phyloP scores from a whole-genome alignment of 2,329 filamentous ascomycete species.

The Fusarium coicis region DNA sequence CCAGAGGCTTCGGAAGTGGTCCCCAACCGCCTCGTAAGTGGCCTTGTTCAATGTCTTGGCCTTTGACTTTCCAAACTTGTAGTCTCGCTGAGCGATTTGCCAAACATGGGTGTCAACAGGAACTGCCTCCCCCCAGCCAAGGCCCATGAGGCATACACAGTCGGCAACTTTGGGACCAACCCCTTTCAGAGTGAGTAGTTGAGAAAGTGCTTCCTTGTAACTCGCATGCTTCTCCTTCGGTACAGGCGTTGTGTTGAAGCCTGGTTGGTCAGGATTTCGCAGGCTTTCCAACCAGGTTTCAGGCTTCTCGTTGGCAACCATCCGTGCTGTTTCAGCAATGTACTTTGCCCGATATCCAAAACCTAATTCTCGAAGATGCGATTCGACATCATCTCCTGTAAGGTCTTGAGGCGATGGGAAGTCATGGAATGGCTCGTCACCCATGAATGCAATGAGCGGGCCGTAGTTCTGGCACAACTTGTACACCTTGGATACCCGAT shows the following conservation, averaged over 20 bases:
- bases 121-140: constrained; percentile 95
- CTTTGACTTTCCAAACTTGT: constrained; percentile 89
- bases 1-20: constrained; percentile 91
- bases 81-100: constrained; percentile 97
- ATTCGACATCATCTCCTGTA: constrained; percentile 79
- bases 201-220: constrained; percentile 83
- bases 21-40: constrained; percentile 89
- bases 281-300: constrained; percentile 80
- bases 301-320: constrained; percentile 75
- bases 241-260: constrained; percentile 58
- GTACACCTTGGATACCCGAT: constrained; percentile 67
- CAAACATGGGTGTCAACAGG: constrained; percentile 98
- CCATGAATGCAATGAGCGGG: constrained; percentile 75
- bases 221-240: constrained; percentile 65
- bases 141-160: constrained; percentile 94
- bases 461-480: constrained; percentile 92
- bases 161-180: constrained; percentile 98
- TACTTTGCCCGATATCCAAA: constrained; percentile 97
- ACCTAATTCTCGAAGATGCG: constrained; percentile 81
- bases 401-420: constrained; percentile 83
- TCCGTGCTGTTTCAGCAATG: constrained; percentile 84
- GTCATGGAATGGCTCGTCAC: constrained; percentile 81
- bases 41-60: constrained; percentile 86
- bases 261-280: constrained; percentile 78
- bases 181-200: constrained; percentile 81